Base-by-base conservation (phyloP, 2,329 filamentous ascomycete species). In the Davidsoniella australis region DNA sequence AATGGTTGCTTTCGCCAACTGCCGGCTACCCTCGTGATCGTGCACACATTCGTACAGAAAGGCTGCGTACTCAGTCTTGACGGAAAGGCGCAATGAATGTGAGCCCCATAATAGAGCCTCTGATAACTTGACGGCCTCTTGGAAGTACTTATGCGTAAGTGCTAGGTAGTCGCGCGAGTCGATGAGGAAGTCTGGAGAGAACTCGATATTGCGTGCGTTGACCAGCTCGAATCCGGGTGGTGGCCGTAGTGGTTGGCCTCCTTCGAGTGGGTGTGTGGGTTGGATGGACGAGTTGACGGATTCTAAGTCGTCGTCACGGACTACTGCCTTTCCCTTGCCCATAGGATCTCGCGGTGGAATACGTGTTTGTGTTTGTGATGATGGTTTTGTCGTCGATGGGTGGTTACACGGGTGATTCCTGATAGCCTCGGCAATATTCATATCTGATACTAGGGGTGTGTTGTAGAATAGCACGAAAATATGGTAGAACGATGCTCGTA, bases 391-490 rank as follows among this genome's bases (percentile, higher is more conserved):
- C 18, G 17, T 42, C 16, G 23, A 39, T 29, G 58, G 57, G 10
- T 65, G 61, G 12, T 64, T 61, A 26, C 63, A 54, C 7, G 56
- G 56, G 6, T 58, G 56, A 26, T 55, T 51, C 7, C 61, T 58
- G 54, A 62, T 62, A 12, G 62, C 64, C 44, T 67, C 61, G 3
- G 69, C 67, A 52, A 74, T 66, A 17, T 72, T 72, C 58, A 76
- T 71, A 36, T 72, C 68, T 41, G 79, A 80, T 50, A 94, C 75
- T 0, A 82, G 73, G 0, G 89, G 89, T 48, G 85, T 78, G 64
- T 95, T 95, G 67, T 95, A 86, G 61, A 95, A 96, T 10, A 96
- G 74, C 48, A 94, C 91, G 62, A 94, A 94, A 56, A 98, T 86
- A 66, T 98, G 89, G 58, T 93, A 91, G 61, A 96, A 94, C 17